These are phyloP conservation scores for Solanum chmielewskii DNA, from an alignment of 257 asterid genomes.

Conservation along the genomic window DNA sequence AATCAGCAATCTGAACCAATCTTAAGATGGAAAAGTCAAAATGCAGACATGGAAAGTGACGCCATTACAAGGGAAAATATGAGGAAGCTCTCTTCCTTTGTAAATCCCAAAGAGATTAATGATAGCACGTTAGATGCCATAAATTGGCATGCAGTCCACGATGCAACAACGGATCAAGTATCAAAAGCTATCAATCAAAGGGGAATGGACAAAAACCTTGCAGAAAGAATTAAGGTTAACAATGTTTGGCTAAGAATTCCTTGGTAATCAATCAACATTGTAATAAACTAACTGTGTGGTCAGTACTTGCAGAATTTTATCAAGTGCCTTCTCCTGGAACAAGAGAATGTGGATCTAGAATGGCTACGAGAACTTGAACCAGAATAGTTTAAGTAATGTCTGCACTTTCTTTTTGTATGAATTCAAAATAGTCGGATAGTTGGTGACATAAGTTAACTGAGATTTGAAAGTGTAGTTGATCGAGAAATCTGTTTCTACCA, in stretches of 20 bases:
- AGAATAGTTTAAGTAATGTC: constrained; percentile 4
- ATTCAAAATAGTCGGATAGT: not conserved
- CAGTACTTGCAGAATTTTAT: not conserved
- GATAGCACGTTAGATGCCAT: not conserved
- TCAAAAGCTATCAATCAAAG: constrained; percentile 4
- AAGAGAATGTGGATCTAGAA: constrained; percentile 6
- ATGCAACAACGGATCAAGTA: constrained; percentile 1
- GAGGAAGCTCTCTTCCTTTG: not conserved
- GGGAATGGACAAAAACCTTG: constrained; percentile 18
- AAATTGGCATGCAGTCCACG: constrained; percentile 16
- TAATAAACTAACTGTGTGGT: not conserved
- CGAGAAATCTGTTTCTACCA: not conserved
- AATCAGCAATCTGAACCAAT: not conserved
- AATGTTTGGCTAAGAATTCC: not conserved
- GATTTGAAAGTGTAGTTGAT: not conserved
- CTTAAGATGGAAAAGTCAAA: not conserved
- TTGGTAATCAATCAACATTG: not conserved
- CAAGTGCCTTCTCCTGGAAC: not conserved
- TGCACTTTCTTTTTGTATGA: not conserved
- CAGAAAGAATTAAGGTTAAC: constrained; percentile 14
- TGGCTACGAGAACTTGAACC: constrained; percentile 9
- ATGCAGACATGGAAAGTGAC: not conserved
- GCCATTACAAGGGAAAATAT: constrained; percentile 6
- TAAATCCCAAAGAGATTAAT: not conserved
- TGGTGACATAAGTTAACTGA: not conserved